Base-by-base conservation (phyloP, 2,329 filamentous ascomycete species). In the Aspergillus pseudotamarii region DNA sequence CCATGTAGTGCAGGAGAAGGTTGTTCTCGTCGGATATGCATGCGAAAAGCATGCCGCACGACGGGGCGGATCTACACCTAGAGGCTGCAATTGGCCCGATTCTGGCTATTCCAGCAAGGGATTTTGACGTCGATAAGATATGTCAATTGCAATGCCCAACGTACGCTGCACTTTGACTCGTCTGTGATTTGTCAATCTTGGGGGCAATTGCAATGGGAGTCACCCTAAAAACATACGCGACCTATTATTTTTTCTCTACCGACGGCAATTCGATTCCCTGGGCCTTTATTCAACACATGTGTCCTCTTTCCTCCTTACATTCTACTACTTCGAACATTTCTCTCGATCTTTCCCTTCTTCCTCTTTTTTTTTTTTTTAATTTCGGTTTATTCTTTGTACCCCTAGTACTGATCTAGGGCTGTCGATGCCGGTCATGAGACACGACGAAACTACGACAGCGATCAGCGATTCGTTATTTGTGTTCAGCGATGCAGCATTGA, bases 21-120 rank as follows among this genome's bases (percentile, higher is more conserved):
- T 87, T 8, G 91, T 97, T 58, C 83, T 92, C 23, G 93, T 97
- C 28, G 94, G 93, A 58, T 95, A 95, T 74, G 86, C 90, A 58
- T 97, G 93, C 79, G 77, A 81, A 53, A 77, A 76, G 30, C 90
- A 92, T 68, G 72, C 76, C 12, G 54, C 65, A 16, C 62, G 64
- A 26, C 58, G 62, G 16, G 54, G 26, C n/a, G 63, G 51, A 21
- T 10, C 23, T 54, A 48, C 36, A 5, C 32, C 43, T 21, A 64
- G 36, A 38, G 59, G 65, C 16, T 53, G 61, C 21, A 62, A 51
- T 45, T 67, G 68, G 66, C 62, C 65, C 19, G 72, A 75, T 64
- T 69, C 73, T 2, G 69, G 71, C 6, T 72, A 73, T 59, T 68
- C 63, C 16, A 71, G 70, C 59, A 72, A 72, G 59, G 68, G 70